phyloP scores from a whole-genome alignment of 2,329 filamentous ascomycete genomes.

The Diaporthe citriasiana region DNA sequence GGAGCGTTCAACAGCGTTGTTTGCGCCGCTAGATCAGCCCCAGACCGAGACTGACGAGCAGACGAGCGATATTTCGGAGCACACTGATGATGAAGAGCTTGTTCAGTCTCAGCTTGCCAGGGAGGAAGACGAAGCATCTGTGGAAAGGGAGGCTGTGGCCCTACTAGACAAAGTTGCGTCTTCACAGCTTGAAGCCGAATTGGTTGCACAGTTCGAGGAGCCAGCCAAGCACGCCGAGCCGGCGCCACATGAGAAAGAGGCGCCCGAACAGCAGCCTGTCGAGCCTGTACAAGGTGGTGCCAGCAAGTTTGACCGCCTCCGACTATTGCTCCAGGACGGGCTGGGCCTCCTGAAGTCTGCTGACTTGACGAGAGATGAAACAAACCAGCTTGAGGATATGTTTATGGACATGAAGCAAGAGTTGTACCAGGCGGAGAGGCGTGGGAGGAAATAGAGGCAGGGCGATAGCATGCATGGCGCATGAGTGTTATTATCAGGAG shows the following conservation, averaged over 20 bases:
- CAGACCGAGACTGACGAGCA: background rate
- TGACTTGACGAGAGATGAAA: conserved; percentile 73
- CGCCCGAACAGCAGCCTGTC: background rate
- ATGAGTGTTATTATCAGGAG: conserved; percentile 33
- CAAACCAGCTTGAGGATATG: conserved; percentile 81
- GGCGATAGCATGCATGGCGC: background rate
- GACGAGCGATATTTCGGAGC: conserved; percentile 8
- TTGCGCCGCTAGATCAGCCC: background rate
- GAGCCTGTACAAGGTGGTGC: background rate
- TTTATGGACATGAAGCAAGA: conserved; percentile 84
- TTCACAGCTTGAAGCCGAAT: conserved; percentile 18
- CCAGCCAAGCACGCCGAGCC: conserved; percentile 22
- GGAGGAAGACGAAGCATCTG: conserved; percentile 37
- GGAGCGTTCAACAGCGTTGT: background rate
- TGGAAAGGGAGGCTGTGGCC: conserved; percentile 22
- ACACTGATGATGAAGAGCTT: conserved; percentile 39
- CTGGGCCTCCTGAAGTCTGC: conserved; percentile 72
- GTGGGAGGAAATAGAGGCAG: conserved; percentile 58
- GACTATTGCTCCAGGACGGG: conserved; percentile 66
- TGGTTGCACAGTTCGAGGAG: conserved; percentile 27
- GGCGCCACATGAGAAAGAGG: background rate
- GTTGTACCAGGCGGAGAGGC: conserved; percentile 77
- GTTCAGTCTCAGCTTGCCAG: conserved; percentile 41
- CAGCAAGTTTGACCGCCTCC: conserved; percentile 62
- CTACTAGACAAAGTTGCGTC: background rate